These are phyloP conservation scores for Aspergillus glaucus DNA, from an alignment of 2,329 filamentous ascomycete species.

Conservation along the genomic window DNA sequence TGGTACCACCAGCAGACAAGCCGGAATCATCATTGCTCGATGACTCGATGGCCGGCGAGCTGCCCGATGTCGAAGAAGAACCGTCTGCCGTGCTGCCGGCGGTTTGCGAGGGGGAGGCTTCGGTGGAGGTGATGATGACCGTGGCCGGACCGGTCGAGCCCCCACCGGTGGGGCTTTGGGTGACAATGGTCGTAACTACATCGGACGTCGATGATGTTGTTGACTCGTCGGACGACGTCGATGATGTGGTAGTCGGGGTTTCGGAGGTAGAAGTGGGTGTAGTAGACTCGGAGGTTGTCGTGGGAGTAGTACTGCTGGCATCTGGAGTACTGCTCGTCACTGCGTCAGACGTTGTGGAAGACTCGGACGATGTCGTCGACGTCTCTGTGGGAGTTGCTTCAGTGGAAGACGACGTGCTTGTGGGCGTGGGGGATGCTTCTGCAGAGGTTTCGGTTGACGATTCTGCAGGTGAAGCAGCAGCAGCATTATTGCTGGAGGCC, in stretches of 20 bases:
- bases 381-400: conserved; percentile 3
- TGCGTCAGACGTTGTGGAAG: neutral
- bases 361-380: conserved; percentile 2
- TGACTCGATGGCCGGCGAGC: conserved; percentile 19
- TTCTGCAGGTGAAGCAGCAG: conserved; percentile 5
- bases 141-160: conserved; percentile 10
- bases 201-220: conserved; percentile 15
- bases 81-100: conserved; percentile 12
- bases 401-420: conserved; percentile 2
- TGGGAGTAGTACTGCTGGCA: conserved; percentile 6
- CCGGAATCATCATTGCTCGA: conserved; percentile 25
- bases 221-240: conserved; percentile 13
- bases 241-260: conserved; percentile 8
- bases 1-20: conserved; percentile 55
- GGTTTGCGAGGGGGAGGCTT: neutral
- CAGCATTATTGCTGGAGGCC: conserved; percentile 5
- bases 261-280: conserved; percentile 1
- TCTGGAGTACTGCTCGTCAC: conserved; percentile 4
- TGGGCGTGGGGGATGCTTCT: conserved; percentile 2
- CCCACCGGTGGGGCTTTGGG: neutral
- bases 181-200: conserved; percentile 10
- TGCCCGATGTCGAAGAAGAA: conserved; percentile 20
- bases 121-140: conserved; percentile 19
- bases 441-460: neutral
- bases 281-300: neutral